These are phyloP conservation scores for Aspergillus hancockii DNA, from an alignment of 495 filamentous ascomycete species.

Conservation along the genomic window DNA sequence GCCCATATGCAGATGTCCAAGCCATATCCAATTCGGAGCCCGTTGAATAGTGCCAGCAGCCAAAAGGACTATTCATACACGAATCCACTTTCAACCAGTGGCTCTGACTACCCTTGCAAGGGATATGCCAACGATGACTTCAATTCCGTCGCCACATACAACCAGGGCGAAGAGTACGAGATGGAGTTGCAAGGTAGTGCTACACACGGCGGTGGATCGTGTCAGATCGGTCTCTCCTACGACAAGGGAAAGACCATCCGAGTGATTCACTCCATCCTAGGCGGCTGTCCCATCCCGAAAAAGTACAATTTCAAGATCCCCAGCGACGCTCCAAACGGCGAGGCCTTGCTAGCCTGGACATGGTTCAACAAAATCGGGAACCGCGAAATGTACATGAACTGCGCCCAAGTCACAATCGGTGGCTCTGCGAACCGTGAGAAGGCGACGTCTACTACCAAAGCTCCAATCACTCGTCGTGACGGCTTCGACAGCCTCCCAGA, in stretches of 20 bases:
- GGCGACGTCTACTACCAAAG: neutral
- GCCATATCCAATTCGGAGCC: constrained; percentile 49
- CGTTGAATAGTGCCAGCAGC: constrained; percentile 37
- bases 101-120: constrained; percentile 54
- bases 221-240: constrained; percentile 81
- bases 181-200: constrained; percentile 53
- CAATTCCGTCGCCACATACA: constrained; percentile 45
- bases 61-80: constrained; percentile 54
- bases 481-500: constrained; percentile 62
- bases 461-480: constrained; percentile 16
- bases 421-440: constrained; percentile 40
- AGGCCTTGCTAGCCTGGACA: constrained; percentile 75
- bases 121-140: constrained; percentile 51
- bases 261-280: constrained; percentile 80
- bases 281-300: constrained; percentile 69
- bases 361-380: constrained; percentile 93
- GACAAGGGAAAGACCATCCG: constrained; percentile 69
- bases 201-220: constrained; percentile 82
- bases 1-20: constrained; percentile 50
- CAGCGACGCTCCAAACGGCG: constrained; percentile 40
- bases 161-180: constrained; percentile 40
- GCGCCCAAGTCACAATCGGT: constrained; percentile 68
- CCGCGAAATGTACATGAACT: constrained; percentile 97
- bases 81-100: constrained; percentile 43
- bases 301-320: constrained; percentile 53